Conservation (phyloP, 176 grass and related monocot species). For the Phoenix dactylifera region DNA sequence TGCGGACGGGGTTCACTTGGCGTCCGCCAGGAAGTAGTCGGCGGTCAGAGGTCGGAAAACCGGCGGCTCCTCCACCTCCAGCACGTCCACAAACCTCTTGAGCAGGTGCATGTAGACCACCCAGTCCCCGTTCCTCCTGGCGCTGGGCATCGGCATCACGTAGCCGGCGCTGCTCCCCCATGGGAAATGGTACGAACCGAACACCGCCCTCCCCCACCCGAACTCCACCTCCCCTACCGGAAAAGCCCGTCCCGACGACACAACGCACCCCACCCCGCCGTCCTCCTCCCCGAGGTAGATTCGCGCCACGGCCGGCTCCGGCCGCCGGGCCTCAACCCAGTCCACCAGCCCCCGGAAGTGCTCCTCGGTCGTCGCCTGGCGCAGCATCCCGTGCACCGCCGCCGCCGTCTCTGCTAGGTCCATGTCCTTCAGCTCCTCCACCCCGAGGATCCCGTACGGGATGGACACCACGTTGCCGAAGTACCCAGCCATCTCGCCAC, state of each 20-base stretch:
- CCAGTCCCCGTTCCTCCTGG: slow-evolving; percentile 34
- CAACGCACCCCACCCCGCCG: slow-evolving; percentile 20
- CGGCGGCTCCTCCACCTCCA: slow-evolving; percentile 42
- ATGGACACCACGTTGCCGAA: slow-evolving; percentile 73
- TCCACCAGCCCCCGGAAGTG: slow-evolving; percentile 47
- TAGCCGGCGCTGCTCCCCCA: slow-evolving; percentile 35
- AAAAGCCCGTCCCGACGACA: slow-evolving; percentile 51
- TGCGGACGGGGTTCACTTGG: too few species aligned
- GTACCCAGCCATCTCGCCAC: slow-evolving; percentile 34
- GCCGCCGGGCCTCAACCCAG: slow-evolving; percentile 46
- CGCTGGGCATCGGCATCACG: slow-evolving; percentile 72
- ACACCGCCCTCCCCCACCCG: slow-evolving; percentile 37
- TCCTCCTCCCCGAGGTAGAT: slow-evolving; percentile 27
- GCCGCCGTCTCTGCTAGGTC: slow-evolving; percentile 31
- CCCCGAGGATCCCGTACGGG: slow-evolving; percentile 29
- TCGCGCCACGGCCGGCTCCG: slow-evolving; percentile 31
- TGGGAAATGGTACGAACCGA: slow-evolving; percentile 64
- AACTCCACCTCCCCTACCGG: slow-evolving; percentile 38
- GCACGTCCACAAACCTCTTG: slow-evolving; percentile 24
- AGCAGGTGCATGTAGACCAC: slow-evolving; percentile 50
- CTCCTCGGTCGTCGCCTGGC: slow-evolving; percentile 27
- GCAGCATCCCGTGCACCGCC: slow-evolving; percentile 44
- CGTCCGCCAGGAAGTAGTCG: slow-evolving; percentile 28
- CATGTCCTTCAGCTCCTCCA: slow-evolving; percentile 15
- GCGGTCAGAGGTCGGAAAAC: slow-evolving; percentile 27